Percentiles rank a stretch among this genome's conserved stretches.
These are phyloP conservation scores for Dipteronia sinensis DNA, from an alignment of 345 rosid species.

Conservation along the genomic window DNA sequence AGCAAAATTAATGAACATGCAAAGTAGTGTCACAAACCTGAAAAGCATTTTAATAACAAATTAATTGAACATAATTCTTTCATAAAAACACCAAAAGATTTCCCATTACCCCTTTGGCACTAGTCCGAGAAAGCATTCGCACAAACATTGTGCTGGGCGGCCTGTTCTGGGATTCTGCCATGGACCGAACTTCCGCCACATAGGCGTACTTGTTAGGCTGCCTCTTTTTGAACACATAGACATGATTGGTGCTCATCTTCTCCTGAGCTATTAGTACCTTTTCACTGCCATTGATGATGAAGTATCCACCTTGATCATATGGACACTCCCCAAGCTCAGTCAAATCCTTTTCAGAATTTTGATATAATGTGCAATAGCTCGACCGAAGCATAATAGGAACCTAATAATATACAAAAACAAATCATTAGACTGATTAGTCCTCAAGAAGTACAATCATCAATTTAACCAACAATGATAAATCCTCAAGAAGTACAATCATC, in stretches of 20 bases:
- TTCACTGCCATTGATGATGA: constrained; percentile 97
- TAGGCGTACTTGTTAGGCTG: constrained; percentile 94
- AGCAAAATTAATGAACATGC: constrained; percentile 3
- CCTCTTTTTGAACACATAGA: constrained; percentile 94
- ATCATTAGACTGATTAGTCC: constrained; percentile 4
- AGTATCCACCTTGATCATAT: constrained; percentile 97
- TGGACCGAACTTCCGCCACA: constrained; percentile 94
- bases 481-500: too few species aligned
- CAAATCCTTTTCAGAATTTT: constrained; percentile 95
- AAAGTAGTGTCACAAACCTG: constrained; percentile 2
- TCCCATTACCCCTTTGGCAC: constrained; percentile 90
- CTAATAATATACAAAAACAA: constrained; percentile 32
- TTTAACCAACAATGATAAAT: too few species aligned
- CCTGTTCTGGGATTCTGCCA: constrained; percentile 95
- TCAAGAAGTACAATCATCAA: too few species aligned
- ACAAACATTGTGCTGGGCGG: constrained; percentile 99
- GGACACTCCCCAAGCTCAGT: constrained; percentile 99
- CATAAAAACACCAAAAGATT: neutral
- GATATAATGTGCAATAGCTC: constrained; percentile 80
- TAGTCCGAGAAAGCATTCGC: constrained; percentile 95
- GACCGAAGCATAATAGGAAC: constrained; percentile 99
- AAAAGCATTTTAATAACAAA: neutral
- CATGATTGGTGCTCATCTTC: constrained; percentile 99
- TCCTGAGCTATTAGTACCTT: constrained; percentile 98
- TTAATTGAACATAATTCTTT: neutral